Base-by-base conservation (phyloP, 345 rosid genomes). In the Ceriops tagal region DNA sequence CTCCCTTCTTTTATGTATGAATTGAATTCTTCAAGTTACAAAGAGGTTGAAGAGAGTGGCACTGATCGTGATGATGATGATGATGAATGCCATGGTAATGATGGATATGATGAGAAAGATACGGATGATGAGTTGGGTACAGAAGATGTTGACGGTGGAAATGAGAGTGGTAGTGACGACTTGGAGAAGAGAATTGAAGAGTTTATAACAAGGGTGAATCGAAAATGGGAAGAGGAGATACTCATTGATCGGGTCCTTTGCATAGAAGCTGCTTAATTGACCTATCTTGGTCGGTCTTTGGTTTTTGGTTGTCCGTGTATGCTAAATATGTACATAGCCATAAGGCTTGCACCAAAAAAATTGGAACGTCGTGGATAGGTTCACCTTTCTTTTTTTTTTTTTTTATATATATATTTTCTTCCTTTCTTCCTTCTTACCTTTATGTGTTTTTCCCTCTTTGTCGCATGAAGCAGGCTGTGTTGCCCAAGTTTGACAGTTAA, bases 181-280 rank as follows among this genome's bases (percentile, higher is more conserved):
- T 56, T 75, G 70, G 72, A 75, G 53, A 53, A 20, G 55, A 75
- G 58, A 46, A 62, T 62, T 46, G 79, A 79, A 32, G 74, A 69
- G 11, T 75, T 79, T 65, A 79, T 79, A 34, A 72, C 69, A 11
- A 62, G 69, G 37, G 79, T 72, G 8, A 19, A 75, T 31, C 58
- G 53, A 43, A 55, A 61, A 75, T 37, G 82, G 79, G 61, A 65
- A 24, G 79, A 79, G 39, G 82, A 79, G 61, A 55, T n/a, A 1
- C 55, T 60, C 31, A 21, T 60, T 15, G 82, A 79, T 28, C 53
- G 63, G 58, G 51, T 70, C 62, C 66, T 62, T 16, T 73, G 58
- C 32, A 52, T 56, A 5, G 30, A 71, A n/a, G 66, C 71, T n/a
- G 47, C 58, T 28, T 56, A 62, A 21, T 19, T 39, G 3, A 52